These are phyloP conservation scores for Kentomonas sorsogonicus DNA, from an alignment of 208 protist genomes.

Conservation along the genomic window DNA sequence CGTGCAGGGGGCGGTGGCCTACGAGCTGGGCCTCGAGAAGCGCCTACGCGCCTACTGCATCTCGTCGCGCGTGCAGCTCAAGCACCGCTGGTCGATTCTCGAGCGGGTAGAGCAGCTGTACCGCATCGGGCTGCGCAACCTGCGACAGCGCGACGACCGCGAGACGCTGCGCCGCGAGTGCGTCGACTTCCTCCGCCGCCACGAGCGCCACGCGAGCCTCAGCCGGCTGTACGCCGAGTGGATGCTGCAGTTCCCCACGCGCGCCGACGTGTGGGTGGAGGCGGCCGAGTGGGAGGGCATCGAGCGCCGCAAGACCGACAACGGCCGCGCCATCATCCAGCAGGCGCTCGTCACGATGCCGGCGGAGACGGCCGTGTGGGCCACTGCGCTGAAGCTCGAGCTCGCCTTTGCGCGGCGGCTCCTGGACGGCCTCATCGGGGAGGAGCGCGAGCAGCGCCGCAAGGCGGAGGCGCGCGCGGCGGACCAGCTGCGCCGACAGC, in stretches of 20 bases:
- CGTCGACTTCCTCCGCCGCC: slow-evolving; percentile 42
- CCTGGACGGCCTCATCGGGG: slow-evolving; percentile 36
- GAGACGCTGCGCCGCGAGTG: slow-evolving; percentile 55
- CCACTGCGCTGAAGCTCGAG: slow-evolving; percentile 61
- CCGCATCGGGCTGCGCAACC: slow-evolving; percentile 70
- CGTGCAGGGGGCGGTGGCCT: slow-evolving; percentile 64
- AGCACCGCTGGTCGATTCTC: slow-evolving; percentile 74
- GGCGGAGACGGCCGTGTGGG: slow-evolving; percentile 51
- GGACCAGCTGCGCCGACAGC: too few relatives aligned
- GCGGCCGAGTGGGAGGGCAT: slow-evolving; percentile 66
- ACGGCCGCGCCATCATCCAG: slow-evolving; percentile 72
- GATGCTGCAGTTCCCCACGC: slow-evolving; percentile 62
- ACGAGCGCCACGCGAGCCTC: slow-evolving; percentile 21
- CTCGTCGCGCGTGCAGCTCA: slow-evolving; percentile 58
- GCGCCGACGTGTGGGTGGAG: slow-evolving; percentile 69
- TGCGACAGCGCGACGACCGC: slow-evolving; percentile 42
- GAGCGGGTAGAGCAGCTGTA: slow-evolving; percentile 83
- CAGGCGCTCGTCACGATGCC: slow-evolving; percentile 68
- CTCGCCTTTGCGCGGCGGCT: slow-evolving; percentile 58
- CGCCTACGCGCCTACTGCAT: slow-evolving; percentile 56
- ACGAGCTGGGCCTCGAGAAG: slow-evolving; percentile 74
- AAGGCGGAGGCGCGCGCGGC: slow-evolving; percentile 18
- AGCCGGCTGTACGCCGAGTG: slow-evolving; percentile 70
- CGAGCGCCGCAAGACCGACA: slow-evolving; percentile 55
- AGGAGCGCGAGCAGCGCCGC: slow-evolving; percentile 22